Base-by-base conservation (phyloP, 2,329 filamentous ascomycete species). In the Epichloe gansuensis region DNA sequence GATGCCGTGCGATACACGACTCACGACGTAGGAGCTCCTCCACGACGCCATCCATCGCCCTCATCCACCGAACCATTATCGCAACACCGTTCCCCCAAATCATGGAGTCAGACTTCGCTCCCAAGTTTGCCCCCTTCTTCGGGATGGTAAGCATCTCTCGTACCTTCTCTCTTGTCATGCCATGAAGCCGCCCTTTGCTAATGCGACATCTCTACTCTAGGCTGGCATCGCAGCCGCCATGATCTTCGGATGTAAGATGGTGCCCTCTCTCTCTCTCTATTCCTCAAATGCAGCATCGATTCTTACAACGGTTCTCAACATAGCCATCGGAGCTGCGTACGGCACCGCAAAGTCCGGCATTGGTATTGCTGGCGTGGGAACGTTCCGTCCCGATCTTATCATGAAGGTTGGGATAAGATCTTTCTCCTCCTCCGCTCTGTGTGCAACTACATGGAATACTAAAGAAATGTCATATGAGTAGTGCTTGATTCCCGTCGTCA, bases 301-400 rank as follows among this genome's bases (percentile, higher is more conserved):
- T 55, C 38, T 55, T 56, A 54, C 43, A 49, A 55, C 47, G 51
- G 44, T 41, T 27, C 42, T 54, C 31, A 50, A 47, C 38, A 35
- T 56, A 80, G 77, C 73, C 62, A 70, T 78, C 59, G 88, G 88
- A 63, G 88, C 88, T 61, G 88, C 88, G 56, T 93, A 89, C 69
- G 88, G 88, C 58, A 94, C 88, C 52, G 86, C 88, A 39, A 94
- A 91, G 70, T 88, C 88, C 41, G 88, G 88, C 58, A 90, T 93
- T 65, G 87, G 87, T 63, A 94, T 94, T 63, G 82, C 86, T 36
- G 88, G 87, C 61, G 85, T 93, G 57, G 88, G 87, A 63, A 89
- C 84, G 39, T 93, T 90, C 69, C 77, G 87, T 63, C 85, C 88
- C 54, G 87, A 93, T 66, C 75, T 94, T 59, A 93, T 93, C 70